Evolutionary conservation across 208 protist species (phyloP).

Genomic region (Acanthamoeba lenticulata): DNA sequence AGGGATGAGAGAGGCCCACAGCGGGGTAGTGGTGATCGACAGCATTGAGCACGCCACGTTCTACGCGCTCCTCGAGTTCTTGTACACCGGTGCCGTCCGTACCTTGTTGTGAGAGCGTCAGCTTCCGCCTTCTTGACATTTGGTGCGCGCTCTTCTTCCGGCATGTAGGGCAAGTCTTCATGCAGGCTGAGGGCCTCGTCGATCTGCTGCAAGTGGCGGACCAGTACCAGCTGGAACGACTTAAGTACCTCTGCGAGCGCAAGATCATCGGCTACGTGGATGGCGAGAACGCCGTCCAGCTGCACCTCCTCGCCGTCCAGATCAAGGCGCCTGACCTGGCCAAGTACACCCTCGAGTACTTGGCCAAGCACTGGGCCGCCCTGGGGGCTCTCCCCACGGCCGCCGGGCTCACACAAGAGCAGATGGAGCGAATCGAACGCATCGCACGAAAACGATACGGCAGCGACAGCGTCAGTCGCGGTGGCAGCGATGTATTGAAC

Average conservation of each 20-base stretch:
- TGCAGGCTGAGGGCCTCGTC: not conserved
- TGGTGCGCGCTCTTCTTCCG: not conserved
- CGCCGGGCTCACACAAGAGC: not conserved
- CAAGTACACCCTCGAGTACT: slow-evolving; percentile 50
- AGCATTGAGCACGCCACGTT: slow-evolving; percentile 29
- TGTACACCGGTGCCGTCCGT: slow-evolving; percentile 39
- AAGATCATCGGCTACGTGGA: slow-evolving; percentile 59
- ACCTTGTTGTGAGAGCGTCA: no score
- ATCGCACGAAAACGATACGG: not conserved
- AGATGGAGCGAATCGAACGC: slow-evolving; percentile 8
- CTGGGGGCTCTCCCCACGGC: not conserved
- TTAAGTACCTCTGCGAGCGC: slow-evolving; percentile 51
- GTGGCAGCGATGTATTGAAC: not conserved
- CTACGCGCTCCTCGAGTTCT: slow-evolving; percentile 37
- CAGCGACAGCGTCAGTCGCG: not conserved
- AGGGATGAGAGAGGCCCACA: slow-evolving; percentile 21
- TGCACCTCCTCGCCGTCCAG: slow-evolving; percentile 31
- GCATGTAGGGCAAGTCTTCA: slow-evolving; percentile 8
- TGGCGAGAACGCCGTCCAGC: slow-evolving; percentile 12
- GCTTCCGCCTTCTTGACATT: no score
- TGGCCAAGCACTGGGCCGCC: not conserved
- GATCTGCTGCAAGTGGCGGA: not conserved
- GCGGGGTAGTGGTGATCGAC: slow-evolving; percentile 18
- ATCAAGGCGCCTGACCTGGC: slow-evolving; percentile 21
- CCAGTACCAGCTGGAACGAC: slow-evolving; percentile 63